These are phyloP conservation scores for Penicillium macrosclerotiorum DNA, from an alignment of 495 filamentous ascomycete species.

Conservation along the genomic window DNA sequence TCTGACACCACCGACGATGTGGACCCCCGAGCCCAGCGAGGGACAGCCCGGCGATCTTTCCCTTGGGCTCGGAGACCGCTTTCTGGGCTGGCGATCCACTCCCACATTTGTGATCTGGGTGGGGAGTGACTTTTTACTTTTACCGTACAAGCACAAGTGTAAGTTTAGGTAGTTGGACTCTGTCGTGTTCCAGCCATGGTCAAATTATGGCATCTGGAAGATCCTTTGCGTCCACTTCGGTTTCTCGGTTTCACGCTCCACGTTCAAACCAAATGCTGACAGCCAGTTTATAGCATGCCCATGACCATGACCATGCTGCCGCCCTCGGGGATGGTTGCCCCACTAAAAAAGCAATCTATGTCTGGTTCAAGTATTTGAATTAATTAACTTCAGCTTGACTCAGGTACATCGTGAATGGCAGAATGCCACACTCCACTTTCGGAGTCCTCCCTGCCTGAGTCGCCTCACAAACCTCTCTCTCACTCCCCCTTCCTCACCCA, in stretches of 20 bases:
- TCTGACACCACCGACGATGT: conserved; percentile 19
- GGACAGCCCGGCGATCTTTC: conserved; percentile 19
- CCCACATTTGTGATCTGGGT: neutral
- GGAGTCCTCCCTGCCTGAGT: no score
- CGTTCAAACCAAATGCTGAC: no score
- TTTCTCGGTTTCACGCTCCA: no score
- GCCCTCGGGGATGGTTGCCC: neutral
- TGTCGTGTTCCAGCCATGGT: no score
- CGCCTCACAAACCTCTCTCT: neutral
- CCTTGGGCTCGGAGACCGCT: conserved; percentile 8
- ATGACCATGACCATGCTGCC: no score
- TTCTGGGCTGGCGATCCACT: conserved; percentile 13
- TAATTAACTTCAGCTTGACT: conserved; percentile 27
- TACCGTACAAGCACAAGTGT: conserved; percentile 11
- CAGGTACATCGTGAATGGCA: conserved; percentile 24
- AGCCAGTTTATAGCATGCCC: no score
- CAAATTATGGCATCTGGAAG: no score
- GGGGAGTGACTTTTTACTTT: conserved; percentile 9
- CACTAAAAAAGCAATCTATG: conserved; percentile 18
- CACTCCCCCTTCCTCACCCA: conserved; percentile 4
- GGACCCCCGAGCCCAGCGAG: conserved; percentile 10
- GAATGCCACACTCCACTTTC: conserved; percentile 15
- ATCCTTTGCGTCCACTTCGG: neutral
- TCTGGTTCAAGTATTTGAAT: conserved; percentile 21
- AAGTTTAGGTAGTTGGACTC: no score